A percentile compares a stretch with the other conserved stretches of the same genome.
phyloP scores from a whole-genome alignment of 805 yeast genomes.

The Ogataea corticis region DNA sequence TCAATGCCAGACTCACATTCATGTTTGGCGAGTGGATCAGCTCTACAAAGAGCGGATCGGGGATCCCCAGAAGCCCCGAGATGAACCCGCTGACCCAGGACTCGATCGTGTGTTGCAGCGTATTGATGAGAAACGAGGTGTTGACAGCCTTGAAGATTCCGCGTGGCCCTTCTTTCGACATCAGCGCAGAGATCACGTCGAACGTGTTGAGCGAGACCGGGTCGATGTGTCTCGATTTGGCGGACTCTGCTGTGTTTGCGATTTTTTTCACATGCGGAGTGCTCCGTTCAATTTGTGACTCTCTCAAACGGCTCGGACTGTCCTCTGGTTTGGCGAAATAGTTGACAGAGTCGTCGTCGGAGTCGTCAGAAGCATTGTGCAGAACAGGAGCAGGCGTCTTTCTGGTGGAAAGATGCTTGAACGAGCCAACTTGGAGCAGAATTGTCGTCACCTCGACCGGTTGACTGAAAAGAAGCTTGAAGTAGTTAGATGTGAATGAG shows the following conservation, averaged over 20 bases:
- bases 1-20: constrained; percentile 60
- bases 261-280: constrained; percentile 6
- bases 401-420: constrained; percentile 32
- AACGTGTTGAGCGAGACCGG: constrained; percentile 64
- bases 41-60: constrained; percentile 87
- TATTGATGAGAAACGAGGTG: constrained; percentile 75
- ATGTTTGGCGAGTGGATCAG: constrained; percentile 80
- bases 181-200: constrained; percentile 63
- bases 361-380: constrained; percentile 41
- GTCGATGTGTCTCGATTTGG: constrained; percentile 31
- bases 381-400: constrained; percentile 16
- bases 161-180: constrained; percentile 68
- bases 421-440: constrained; percentile 77
- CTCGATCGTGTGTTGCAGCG: constrained; percentile 73
- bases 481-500: constrained; percentile 67
- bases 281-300: constrained; percentile 33
- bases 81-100: constrained; percentile 91
- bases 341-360: constrained; percentile 26
- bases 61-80: constrained; percentile 77
- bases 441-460: constrained; percentile 86
- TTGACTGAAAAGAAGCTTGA: constrained; percentile 69
- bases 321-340: constrained; percentile 29
- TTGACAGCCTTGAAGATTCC: constrained; percentile 75
- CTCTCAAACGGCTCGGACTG: constrained; percentile 23
- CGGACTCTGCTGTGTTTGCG: too few species aligned